Evolutionary conservation across 2,329 filamentous ascomycete genomes (phyloP).

Genomic region (Dothideomycetidae sp.): DNA sequence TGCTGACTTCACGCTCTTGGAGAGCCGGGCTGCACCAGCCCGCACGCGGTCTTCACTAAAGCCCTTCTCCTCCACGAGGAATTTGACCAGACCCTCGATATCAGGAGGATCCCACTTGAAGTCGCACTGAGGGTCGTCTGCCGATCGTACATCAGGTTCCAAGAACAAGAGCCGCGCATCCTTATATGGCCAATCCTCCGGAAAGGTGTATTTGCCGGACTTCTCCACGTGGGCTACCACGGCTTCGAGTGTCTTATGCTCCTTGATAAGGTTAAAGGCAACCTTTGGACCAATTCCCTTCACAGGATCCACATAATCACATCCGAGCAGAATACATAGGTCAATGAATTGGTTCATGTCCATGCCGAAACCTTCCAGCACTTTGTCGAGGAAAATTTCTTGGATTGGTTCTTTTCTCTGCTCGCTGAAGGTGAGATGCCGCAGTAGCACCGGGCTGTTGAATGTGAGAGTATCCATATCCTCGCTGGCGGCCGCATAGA

Average conservation of each 20-base stretch:
- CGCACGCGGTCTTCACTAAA: slow-evolving; percentile 93
- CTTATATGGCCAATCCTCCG: slow-evolving; percentile 92
- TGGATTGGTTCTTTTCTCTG: slow-evolving; percentile 95
- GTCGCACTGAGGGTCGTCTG: slow-evolving; percentile 76
- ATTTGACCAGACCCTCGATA: slow-evolving; percentile 76
- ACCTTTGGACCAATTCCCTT: slow-evolving; percentile 88
- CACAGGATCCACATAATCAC: slow-evolving; percentile 93
- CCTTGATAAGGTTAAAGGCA: slow-evolving; percentile 83
- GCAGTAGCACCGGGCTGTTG: slow-evolving; percentile 74
- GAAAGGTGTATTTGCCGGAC: slow-evolving; percentile 67
- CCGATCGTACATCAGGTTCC: slow-evolving; percentile 70
- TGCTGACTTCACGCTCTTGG: slow-evolving; percentile 80
- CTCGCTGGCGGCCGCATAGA: slow-evolving; percentile 91
- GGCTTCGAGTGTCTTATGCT: slow-evolving; percentile 75
- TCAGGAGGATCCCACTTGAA: slow-evolving; percentile 98
- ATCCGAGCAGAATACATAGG: slow-evolving; percentile 91
- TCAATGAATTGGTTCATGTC: slow-evolving; percentile 90
- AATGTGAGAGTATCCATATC: slow-evolving; percentile 99
- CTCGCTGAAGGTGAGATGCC: slow-evolving; percentile 93
- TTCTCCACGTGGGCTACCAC: slow-evolving; percentile 69
- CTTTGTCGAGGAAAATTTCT: slow-evolving; percentile 79
- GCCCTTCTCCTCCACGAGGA: slow-evolving; percentile 83
- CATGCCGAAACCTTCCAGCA: slow-evolving; percentile 78
- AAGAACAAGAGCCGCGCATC: slow-evolving; percentile 89
- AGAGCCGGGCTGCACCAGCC: slow-evolving; percentile 58